Base-by-base conservation (phyloP, 352 stramenopile species). In the Globisporangium ultimum region DNA sequence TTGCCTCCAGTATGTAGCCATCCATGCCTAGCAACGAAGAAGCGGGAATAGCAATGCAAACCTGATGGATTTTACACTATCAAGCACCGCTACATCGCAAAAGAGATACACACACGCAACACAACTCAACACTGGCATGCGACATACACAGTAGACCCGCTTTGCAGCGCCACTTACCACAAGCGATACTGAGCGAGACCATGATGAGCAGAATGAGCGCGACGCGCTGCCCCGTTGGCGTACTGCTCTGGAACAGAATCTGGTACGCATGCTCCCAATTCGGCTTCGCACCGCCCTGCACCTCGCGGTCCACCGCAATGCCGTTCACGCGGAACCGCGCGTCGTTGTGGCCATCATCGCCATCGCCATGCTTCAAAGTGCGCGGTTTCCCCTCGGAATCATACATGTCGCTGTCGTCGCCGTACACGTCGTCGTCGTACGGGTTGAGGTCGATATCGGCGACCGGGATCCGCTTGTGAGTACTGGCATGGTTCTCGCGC, bases 241-340 rank as follows among this genome's bases (percentile, higher is more conserved):
- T 91, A 50, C 74, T 88, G 58, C 74, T 89, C 61, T 87, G 63
- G 63, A 89, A 91, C 47, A 91, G 64, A 11, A 89, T 66, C 62
- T 89, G 71, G 62, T 91, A 91, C 54, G 87, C 72, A 20, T 76
- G 65, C 55, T 87, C 76, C 82, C 82, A 91, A 48, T 81, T 72
- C 12, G 70, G 51, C 50, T 86, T 85, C 22, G 71, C 66, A n/a
- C 76, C 83, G n/a, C 83, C 80, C 40, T 72, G 77, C 41, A 92
- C 76, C 55, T 92, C 83, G 24, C 72, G 69, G 60, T 90, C 83
- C 12, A 92, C 76, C 2, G 87, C 70, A 41, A 92, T 89, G 34
- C 76, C 83, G 40, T 89, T 90, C 34, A 89, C 82, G n/a, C 80
- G 80, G 60, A 87, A 87, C 7, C 78, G 71, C 22, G 66, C 45